Percentiles rank a stretch among this genome's conserved stretches.
These are phyloP conservation scores for Penicillium malachiteum DNA, from an alignment of 495 filamentous ascomycete genomes.

Conservation along the genomic window DNA sequence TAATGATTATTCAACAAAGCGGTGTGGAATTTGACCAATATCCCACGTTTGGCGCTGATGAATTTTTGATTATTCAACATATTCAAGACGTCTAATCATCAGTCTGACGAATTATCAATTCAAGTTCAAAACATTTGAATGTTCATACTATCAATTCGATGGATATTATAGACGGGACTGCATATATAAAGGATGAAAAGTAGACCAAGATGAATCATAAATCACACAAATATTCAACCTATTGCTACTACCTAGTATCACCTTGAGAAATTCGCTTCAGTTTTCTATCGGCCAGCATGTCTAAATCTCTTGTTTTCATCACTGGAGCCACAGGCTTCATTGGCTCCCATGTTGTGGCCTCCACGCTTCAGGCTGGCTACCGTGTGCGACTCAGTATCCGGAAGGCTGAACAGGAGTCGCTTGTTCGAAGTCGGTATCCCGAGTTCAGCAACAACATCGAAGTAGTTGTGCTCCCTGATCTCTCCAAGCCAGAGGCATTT, in stretches of 20 bases:
- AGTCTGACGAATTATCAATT: too few relatives aligned
- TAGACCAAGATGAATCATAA: too few relatives aligned
- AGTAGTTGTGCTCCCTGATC: constrained; percentile 48
- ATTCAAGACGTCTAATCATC: too few relatives aligned
- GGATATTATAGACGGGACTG: too few relatives aligned
- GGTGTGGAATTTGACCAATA: too few relatives aligned
- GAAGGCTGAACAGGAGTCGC: constrained; percentile 18
- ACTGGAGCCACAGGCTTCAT: constrained; percentile 23
- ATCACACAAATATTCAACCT: too few relatives aligned
- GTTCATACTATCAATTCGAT: too few relatives aligned
- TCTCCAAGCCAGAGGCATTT: constrained; percentile 42
- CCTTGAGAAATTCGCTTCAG: too few relatives aligned
- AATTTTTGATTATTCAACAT: constrained; percentile 2
- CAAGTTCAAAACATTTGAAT: too few relatives aligned
- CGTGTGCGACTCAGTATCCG: constrained; percentile 25
- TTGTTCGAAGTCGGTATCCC: constrained; percentile 14
- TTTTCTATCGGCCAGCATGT: not conserved
- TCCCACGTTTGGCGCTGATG: not conserved
- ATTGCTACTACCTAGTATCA: too few relatives aligned
- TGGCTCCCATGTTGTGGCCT: constrained; percentile 27
- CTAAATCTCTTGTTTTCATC: constrained; percentile 24
- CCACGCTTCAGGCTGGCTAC: constrained; percentile 22
- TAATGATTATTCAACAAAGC: constrained; percentile 12
- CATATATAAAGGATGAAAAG: too few relatives aligned
- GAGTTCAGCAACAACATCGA: constrained; percentile 18